phyloP scores from a whole-genome alignment of 768 basidiomycete species.

The Symmetrospora coprosmae region DNA sequence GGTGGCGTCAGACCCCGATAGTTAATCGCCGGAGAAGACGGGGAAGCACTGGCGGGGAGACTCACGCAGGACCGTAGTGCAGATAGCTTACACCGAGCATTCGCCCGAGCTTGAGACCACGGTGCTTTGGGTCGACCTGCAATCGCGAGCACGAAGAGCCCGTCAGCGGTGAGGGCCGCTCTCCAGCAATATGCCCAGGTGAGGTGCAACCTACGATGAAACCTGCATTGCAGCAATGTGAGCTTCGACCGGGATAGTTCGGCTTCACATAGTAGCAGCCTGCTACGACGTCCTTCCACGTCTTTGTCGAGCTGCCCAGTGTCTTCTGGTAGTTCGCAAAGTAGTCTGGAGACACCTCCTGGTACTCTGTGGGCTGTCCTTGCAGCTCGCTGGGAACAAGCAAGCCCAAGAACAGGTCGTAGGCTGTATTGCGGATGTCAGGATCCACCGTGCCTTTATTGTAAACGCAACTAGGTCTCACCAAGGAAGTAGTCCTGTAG shows the following conservation, averaged over 20 bases:
- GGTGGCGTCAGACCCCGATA: not conserved
- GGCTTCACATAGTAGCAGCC: conserved; percentile 33
- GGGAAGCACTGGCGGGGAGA: conserved; percentile 56
- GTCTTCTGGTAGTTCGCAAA: not conserved
- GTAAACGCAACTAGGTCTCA: not conserved
- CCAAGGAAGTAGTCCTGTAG: conserved; percentile 31
- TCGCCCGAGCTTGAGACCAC: conserved; percentile 55
- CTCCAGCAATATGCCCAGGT: too few species aligned
- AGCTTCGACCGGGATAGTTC: conserved; percentile 22
- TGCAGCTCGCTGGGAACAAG: not conserved
- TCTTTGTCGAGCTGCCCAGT: not conserved
- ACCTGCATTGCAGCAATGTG: conserved; percentile 73
- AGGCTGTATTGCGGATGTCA: conserved; percentile 1
- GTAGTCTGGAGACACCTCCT: not conserved
- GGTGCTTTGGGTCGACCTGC: conserved; percentile 50
- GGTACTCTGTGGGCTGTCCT: not conserved
- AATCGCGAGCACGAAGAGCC: too few species aligned
- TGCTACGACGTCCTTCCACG: conserved; percentile 4
- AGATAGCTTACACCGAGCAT: conserved; percentile 64
- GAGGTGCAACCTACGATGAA: too few species aligned
- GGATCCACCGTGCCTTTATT: not conserved
- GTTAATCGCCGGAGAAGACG: not conserved
- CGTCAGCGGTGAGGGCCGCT: too few species aligned
- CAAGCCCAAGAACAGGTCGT: conserved; percentile 22
- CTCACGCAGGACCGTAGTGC: conserved; percentile 62